These are phyloP conservation scores for Scedosporium minutisporum DNA, from an alignment of 2,329 filamentous ascomycete species.

Conservation along the genomic window DNA sequence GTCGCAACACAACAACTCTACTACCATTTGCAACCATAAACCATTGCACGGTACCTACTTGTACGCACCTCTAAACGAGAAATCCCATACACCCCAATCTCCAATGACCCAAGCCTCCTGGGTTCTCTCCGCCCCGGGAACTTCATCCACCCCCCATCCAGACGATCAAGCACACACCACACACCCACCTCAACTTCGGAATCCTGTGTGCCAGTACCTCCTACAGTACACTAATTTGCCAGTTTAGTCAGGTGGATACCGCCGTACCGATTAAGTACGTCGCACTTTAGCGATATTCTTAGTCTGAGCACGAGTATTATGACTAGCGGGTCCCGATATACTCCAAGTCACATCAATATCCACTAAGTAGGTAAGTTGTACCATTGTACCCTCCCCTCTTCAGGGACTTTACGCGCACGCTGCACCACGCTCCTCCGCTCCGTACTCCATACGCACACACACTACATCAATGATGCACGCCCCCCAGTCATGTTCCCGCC, in stretches of 20 bases:
- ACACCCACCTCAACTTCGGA: not conserved
- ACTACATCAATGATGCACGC: constrained; percentile 6
- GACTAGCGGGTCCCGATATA: too few relatives aligned
- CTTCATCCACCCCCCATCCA: not conserved
- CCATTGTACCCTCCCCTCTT: not conserved
- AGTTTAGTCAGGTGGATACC: not conserved
- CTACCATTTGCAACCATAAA: not conserved
- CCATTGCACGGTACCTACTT: not conserved
- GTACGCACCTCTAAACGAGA: not conserved
- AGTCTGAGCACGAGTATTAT: not conserved
- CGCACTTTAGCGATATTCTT: not conserved
- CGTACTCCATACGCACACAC: not conserved
- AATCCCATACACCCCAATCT: not conserved
- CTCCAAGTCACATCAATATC: too few relatives aligned
- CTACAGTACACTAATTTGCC: not conserved
- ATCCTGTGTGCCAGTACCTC: not conserved
- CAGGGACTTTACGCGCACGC: not conserved
- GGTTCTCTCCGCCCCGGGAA: not conserved
- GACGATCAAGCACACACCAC: not conserved
- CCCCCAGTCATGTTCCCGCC: constrained; percentile 6
- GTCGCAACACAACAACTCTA: not conserved
- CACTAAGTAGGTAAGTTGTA: not conserved
- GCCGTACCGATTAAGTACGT: not conserved
- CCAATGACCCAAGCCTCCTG: not conserved
- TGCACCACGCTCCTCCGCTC: not conserved